Evolutionary conservation across 306 rosid genomes (phyloP).

Genomic region (Carpinus viminea): DNA sequence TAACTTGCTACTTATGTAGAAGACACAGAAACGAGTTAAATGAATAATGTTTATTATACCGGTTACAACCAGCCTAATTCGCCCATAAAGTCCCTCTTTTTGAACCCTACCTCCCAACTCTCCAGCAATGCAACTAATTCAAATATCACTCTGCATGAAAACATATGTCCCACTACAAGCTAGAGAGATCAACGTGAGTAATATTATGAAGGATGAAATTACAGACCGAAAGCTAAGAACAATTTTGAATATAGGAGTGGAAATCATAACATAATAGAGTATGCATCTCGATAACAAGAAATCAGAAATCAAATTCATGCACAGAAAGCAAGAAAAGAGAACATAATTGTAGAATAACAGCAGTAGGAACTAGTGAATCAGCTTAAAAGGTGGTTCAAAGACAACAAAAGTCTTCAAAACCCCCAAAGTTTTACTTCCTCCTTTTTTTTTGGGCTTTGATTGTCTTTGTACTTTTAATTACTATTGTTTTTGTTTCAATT

Average conservation of each 20-base stretch:
- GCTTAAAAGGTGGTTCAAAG: no score
- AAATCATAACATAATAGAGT: constrained; percentile 1
- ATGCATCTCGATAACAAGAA: neutral
- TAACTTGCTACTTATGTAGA: neutral
- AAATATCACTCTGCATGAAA: neutral
- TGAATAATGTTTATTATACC: neutral
- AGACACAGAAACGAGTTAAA: neutral
- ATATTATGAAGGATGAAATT: neutral
- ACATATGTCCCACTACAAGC: neutral
- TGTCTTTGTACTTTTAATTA: no score
- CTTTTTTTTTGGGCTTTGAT: no score
- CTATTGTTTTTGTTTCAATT: no score
- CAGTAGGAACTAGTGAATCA: no score
- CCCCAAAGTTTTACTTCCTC: no score
- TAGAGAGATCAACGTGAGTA: neutral
- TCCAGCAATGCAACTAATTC: neutral
- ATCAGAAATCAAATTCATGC: neutral
- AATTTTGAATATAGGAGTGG: neutral
- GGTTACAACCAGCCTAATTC: neutral
- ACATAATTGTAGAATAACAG: no score
- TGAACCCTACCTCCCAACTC: neutral
- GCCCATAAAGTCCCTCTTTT: neutral
- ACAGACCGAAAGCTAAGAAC: neutral
- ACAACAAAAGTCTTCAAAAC: no score
- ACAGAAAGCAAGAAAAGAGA: no score